Conservation (phyloP, 768 basidiomycete species). For the Boletus sensibilis region DNA sequence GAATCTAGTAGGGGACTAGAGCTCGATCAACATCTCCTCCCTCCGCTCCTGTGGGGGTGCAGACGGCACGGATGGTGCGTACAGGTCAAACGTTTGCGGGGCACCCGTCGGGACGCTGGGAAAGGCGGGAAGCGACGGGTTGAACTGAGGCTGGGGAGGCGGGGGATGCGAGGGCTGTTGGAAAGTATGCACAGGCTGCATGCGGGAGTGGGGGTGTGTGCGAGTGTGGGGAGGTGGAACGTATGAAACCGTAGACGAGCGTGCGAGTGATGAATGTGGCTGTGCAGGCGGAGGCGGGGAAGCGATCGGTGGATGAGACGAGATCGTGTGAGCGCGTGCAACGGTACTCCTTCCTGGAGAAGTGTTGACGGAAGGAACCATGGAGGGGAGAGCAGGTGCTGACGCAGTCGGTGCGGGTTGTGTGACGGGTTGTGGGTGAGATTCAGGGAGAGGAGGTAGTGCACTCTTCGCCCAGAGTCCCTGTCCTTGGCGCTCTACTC, state of each 20-base stretch:
- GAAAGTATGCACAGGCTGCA: background rate
- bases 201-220: conserved; percentile 6
- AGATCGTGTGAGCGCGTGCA: conserved; percentile 30
- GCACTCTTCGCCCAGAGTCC: conserved; percentile 2
- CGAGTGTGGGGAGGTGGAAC: conserved; percentile 6
- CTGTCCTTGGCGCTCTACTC: conserved; percentile 17
- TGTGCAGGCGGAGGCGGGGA: conserved; percentile 13
- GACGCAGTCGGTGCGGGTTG: conserved; percentile 16
- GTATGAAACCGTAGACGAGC: conserved; percentile 24
- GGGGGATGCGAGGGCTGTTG: conserved; percentile 14
- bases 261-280: conserved; percentile 22
- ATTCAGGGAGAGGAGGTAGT: conserved; percentile 7
- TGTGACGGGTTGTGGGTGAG: conserved; percentile 17
- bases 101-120: conserved; percentile 60
- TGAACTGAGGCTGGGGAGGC: conserved; percentile 20
- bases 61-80: conserved; percentile 46
- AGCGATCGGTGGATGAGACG: conserved; percentile 18
- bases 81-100: conserved; percentile 54
- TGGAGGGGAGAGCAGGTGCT: conserved; percentile 17
- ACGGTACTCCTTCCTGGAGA: conserved; percentile 20
- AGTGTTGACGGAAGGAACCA: conserved; percentile 16
- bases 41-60: conserved; percentile 58
- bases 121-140: conserved; percentile 51
- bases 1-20: conserved; percentile 17
- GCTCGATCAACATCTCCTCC: conserved; percentile 53